Evolutionary conservation across 1,139 yeast species (phyloP).

Genomic region (Suhomyces maxii): DNA sequence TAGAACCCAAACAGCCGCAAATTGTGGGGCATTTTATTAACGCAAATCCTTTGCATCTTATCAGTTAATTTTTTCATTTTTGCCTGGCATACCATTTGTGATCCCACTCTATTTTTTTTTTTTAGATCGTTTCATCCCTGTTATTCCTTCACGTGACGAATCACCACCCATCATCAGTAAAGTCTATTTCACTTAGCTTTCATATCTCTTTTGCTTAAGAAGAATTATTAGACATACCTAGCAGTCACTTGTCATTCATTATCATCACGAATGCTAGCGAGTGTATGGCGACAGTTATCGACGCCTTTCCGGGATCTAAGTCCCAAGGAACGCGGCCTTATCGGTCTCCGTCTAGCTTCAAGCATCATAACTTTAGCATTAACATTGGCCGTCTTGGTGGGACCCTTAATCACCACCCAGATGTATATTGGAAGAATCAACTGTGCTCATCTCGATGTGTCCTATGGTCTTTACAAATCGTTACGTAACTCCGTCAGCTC

Average conservation of each 20-base stretch:
- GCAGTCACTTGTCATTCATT: background rate
- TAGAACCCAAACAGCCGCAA: no score
- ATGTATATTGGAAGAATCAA: conserved; percentile 43
- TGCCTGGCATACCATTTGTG: no score
- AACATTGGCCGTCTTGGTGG: conserved; percentile 28
- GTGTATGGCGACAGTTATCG: background rate
- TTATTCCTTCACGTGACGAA: background rate
- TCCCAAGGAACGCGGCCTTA: conserved; percentile 32
- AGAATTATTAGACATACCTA: no score
- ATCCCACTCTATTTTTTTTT: background rate
- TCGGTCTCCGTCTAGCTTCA: conserved; percentile 27
- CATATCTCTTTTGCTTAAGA: no score
- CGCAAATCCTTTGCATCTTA: no score
- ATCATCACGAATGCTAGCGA: conserved; percentile 1
- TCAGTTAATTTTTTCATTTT: no score
- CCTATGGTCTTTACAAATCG: conserved; percentile 51
- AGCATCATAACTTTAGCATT: conserved; percentile 24
- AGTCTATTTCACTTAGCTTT: no score
- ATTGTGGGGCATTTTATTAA: no score
- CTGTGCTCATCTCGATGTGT: conserved; percentile 52
- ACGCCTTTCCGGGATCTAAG: conserved; percentile 28
- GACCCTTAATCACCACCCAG: conserved; percentile 24
- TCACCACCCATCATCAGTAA: no score
- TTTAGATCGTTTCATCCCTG: background rate
- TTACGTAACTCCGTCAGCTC: conserved; percentile 38